Base-by-base conservation (phyloP, 768 basidiomycete genomes). In the Austroboletus eburneus region DNA sequence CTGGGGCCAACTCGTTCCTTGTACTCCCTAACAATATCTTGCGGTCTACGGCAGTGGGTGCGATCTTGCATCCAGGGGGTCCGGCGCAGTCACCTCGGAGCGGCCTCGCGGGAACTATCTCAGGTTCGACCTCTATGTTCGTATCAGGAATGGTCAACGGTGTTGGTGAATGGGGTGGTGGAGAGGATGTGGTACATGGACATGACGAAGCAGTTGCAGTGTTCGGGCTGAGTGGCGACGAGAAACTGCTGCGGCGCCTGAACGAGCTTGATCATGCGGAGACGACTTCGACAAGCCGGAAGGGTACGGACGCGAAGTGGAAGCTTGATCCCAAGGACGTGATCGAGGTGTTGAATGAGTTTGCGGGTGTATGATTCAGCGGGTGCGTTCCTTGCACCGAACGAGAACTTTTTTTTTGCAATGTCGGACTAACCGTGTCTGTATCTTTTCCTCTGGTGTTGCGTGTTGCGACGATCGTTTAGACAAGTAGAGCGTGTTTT, bases 251-350 rank as follows among this genome's bases (percentile, higher is more conserved):
- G 64, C 75, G 82, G 54, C 69, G 88, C 57, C 58, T 91, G 68
- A 87, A 86, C 57, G 86, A 88, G 57, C 66, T 91, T 49, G 83
- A 86, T 37, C 70, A 75, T 29, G 76, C 81, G 10, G 84, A 87
- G 73, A 90, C 86, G 43, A 78, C 79, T 43, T 81, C 78, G 46
- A 84, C 83, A 39, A 79, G 83, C 51, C 75, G 75, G 41, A 83
- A 76, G 64, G 84, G 83, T n/a, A 89, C 87, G 35, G 87, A 88
- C 64, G 88, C 85, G 38, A 79, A 74, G 67, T 91, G 89, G 88
- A 72, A 70, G 51, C 49, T 79, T 32, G 63, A 68, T 12, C 64
- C 66, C 1, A 63, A 55, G 42, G 70, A 67, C 9, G 73, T 73
- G 21, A 22, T 67, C 17, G 37, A 54, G 18, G 62, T 70, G 40